Base-by-base conservation (phyloP, 148 eudicot species). In the Vaccinium darrowii region DNA sequence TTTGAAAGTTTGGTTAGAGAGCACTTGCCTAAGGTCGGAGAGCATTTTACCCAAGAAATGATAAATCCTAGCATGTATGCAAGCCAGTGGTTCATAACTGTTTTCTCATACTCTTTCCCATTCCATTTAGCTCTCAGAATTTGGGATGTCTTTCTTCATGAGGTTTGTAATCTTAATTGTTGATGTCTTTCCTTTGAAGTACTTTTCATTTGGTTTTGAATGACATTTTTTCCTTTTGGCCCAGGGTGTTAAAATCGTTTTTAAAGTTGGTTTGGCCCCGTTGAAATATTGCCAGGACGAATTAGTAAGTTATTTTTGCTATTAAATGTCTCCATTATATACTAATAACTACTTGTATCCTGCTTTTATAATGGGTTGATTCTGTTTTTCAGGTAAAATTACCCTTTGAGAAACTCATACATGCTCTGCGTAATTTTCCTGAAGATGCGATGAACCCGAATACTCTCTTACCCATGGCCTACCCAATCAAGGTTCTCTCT, bases 11-110 rank as follows among this genome's bases (percentile, higher is more conserved):
- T 97, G 91, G 96, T 97, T 89, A 92, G 88, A 82, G 98, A 95
- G 86, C 86, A 87, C 36, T 63, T 95, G 84, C 99, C 98, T 13
- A 93, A 94, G 91, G 93, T 97, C 13, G 99, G 99, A 73, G 98
- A 95, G 79, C 99, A 97, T 92, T 97, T 97, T 85, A 87, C 92
- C 79, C 90, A 91, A 86, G 99, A 97, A 91, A 88, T 89, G 93
- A 93, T 97, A 87, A 97, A 95, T 85, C 99, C 99, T 81, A 97
- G 98, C 92, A 97, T 97, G 99, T 97, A 97, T 81, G 99, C 94
- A 56, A 97, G 99, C 89, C 99, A 97, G 87, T 97, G 99, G 99
- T 97, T 97, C 90, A 95, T 97, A 63, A 97, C 99, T 3, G 98
- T 97, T 75, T 97, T 95, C 87, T 91, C 98, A 3, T 97, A 95